Base-by-base conservation (phyloP, 768 basidiomycete species). In the Hypsizygus marmoreus region DNA sequence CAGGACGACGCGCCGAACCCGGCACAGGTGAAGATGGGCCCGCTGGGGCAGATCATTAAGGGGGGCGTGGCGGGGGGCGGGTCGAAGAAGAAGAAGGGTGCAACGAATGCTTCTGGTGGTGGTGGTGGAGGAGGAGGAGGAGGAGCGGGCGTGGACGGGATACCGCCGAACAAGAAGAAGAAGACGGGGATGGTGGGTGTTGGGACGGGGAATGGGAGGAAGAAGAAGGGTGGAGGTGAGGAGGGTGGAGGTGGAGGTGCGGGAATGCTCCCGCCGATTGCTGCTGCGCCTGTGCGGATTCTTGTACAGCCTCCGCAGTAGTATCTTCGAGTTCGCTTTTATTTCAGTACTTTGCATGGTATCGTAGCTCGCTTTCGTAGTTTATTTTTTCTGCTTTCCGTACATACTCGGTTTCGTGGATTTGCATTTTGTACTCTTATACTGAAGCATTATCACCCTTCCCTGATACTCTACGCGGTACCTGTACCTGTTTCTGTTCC, bases 41-140 rank as follows among this genome's bases (percentile, higher is more conserved):
- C 90, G 0, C 66, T 91, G 13, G 90, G 90, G 6, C 88, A 91
- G 61, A 79, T 91, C 48, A 55, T 82, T 58, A 79, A 81, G 59
- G 69, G 73, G 1, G 74, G 72, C 2, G 56, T 72, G 0, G 63
- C 73, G 13, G 57, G 73, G 2, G 70, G 69, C 1, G 45, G 70
- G 9, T 65, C 78, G 62, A 91, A 90, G 78, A 91, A 88, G 76
- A 82, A 80, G 60, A 60, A 58, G 33, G 59, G 59, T 6, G 56
- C 65, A 52, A 50, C 41, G 22, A n/a, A n/a, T n/a, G n/a, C n/a
- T n/a, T n/a, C n/a, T n/a, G n/a, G n/a, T n/a, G 55, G 47, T 11
- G 49, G 51, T 7, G 49, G 56, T 47, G 48, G 57, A 55, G 47
- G 65, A 35, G 49, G 50, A 43, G 25, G 59, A 45, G 51, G 56